Evolutionary conservation across 345 rosid genomes (phyloP), one percentile per base, ranked within the genome.

Genomic region (Crucihimalaya himalaica): DNA sequence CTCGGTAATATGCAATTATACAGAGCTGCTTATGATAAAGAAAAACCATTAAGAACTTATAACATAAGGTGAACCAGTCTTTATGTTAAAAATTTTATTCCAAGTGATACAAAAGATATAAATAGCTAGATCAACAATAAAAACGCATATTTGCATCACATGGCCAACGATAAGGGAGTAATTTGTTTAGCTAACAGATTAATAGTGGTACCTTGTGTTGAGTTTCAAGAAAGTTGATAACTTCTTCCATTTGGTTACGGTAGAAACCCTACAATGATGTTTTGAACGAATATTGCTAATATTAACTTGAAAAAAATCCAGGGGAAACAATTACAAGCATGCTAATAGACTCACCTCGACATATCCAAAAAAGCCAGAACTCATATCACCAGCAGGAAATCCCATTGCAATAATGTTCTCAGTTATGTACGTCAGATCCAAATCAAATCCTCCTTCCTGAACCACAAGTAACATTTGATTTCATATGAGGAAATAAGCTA

Each of bases 331-430:
- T 50, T 12, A 28, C 64, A 53, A 14, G 75, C 37, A 54, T 60
- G 64, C 68, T 45, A 31, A 57, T 19, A 13, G 45, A 58, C 81
- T 76, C 60, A 88, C 97, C 87, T 91, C 97, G 21, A 91, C 88
- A 81, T 86, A 91, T 45, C 97, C 90, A 42, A 91, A 91, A 81
- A 91, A 83, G 21, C 97, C 97, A 71, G 97, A 91, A 73, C 97
- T 91, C 95, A 87, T 82, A 78, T 88, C 94, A 75, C 97, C 97
- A 79, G 97, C 97, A 82, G 97, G 97, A 74, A 91, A 91, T n/a
- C 97, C 97, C 97, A 91, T 91, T 25, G 97, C 97, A 78, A 88
- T 88, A 23, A 91, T 82, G 68, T 91, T 91, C 84, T 91, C 97
- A 6, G 92, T 91, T 76, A 88, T 88, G 63, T 88, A 91, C 13